Evolutionary conservation across 2,329 filamentous ascomycete genomes (phyloP), one percentile per base, ranked within the genome.

Genomic region (Cyclaneusma minus): DNA sequence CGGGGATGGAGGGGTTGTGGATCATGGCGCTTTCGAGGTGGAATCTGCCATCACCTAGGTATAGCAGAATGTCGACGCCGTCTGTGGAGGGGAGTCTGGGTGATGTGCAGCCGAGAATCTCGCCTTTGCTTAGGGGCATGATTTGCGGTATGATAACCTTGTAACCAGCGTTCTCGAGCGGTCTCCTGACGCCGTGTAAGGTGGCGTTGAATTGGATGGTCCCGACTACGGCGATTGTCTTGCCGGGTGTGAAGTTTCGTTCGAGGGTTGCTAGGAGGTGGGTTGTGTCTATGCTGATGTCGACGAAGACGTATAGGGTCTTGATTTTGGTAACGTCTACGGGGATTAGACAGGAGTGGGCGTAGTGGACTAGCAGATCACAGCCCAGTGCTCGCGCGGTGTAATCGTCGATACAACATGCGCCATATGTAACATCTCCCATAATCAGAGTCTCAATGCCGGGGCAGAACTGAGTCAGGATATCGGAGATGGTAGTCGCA

Each of bases 11-110:
- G 0, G 91, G 89, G 53, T 98, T 98, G 48, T 95, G 89, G 38
- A 98, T 98, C 87, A 98, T 98, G 44, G 91, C 87, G 44, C 82
- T 91, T 54, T 98, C 89, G 22, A 98, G 76, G 49, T 98, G 89
- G 58, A 94, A 94, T 32, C 85, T 70, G 8, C 85, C 85, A 45
- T 94, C 85, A 24, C 85, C 85, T 9, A 94, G 69, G 48, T 94
- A 94, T 2, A 94, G 59, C 23, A 94, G 76, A 35, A 83, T 54
- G 45, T 92, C 81, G 13, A 85, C 68, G 21, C 52, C 55, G 24
- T 67, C 64, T 7, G 59, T 60, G 9, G 59, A 42, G n/a, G 29
- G 48, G 3, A 87, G 60, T 13, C 66, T 65, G 0, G 89, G 89
- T 1, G 85, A 92, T 6, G 89, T 98, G 51, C 89, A 98, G n/a